Conservation (phyloP, 2,329 filamentous ascomycete genomes). For the Fusarium humuli region DNA sequence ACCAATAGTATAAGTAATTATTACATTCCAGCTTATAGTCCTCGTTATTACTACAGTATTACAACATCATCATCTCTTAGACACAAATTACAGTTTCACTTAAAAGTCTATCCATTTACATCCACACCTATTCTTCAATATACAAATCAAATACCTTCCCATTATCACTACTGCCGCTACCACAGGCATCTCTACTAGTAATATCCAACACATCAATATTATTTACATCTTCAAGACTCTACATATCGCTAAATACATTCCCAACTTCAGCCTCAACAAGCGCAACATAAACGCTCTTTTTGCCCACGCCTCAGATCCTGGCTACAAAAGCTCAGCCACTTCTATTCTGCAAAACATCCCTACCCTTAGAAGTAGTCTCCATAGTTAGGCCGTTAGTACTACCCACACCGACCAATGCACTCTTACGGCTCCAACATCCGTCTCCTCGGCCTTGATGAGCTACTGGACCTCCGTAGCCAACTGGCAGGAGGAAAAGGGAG, state of each 20-base stretch:
- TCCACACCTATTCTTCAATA: neutral
- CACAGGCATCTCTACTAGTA: conserved; percentile 3
- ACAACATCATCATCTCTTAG: neutral
- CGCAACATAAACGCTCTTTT: conserved; percentile 21
- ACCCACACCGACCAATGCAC: conserved; percentile 11
- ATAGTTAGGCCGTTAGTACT: conserved; percentile 1
- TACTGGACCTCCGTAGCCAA: conserved; percentile 19
- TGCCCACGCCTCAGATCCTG: neutral
- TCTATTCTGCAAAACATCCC: conserved; percentile 13
- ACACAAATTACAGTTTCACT: too few species aligned
- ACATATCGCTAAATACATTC: conserved; percentile 11
- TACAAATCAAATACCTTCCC: conserved; percentile 27
- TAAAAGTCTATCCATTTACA: too few species aligned
- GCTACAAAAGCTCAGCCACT: conserved; percentile 17
- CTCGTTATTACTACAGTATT: neutral
- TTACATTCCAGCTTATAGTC: neutral
- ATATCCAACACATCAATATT: conserved; percentile 22
- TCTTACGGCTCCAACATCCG: conserved; percentile 17
- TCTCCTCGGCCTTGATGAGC: conserved; percentile 19
- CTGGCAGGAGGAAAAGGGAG: conserved; percentile 2
- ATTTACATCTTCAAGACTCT: conserved; percentile 32
- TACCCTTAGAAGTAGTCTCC: neutral
- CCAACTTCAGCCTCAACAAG: conserved; percentile 27
- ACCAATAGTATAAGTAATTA: neutral
- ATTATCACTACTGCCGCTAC: conserved; percentile 22